Conservation (phyloP, 345 rosid species). For the Eucalyptus polybractea region DNA sequence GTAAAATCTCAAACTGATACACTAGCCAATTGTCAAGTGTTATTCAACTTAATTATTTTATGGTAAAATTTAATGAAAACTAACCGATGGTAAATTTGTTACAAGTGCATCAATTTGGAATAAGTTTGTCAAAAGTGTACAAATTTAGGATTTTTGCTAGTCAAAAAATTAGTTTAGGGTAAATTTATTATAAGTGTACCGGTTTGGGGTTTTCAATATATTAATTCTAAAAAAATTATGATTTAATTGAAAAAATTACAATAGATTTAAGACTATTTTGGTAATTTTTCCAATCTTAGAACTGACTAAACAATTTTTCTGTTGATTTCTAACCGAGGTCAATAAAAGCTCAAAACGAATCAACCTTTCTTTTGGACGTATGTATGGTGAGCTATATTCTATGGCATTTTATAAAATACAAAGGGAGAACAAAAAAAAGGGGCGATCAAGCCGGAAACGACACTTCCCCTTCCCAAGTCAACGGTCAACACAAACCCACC, state of each 20-base stretch:
- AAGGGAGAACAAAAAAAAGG: neutral
- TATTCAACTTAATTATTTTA: too few species aligned
- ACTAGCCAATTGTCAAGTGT: rapidly evolving
- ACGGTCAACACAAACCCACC: neutral
- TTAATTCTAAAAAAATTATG: too few species aligned
- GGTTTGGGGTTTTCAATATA: rapidly evolving
- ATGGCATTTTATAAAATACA: neutral
- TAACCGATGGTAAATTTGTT: too few species aligned
- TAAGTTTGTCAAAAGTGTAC: too few species aligned
- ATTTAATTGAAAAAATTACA: too few species aligned
- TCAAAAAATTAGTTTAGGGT: rapidly evolving
- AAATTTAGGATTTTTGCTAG: rapidly evolving
- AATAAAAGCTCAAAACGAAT: neutral
- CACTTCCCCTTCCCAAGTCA: neutral
- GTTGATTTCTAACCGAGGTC: neutral
- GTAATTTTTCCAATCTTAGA: neutral
- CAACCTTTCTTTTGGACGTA: neutral
- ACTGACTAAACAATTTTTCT: rapidly evolving
- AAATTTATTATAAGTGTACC: rapidly evolving
- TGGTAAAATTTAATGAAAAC: rapidly evolving
- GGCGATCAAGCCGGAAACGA: neutral
- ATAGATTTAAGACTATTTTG: rapidly evolving
- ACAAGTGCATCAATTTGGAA: rapidly evolving
- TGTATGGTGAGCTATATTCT: neutral
- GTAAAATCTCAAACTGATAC: rapidly evolving